A percentile compares a stretch with the other conserved stretches of the same genome.
Evolutionary conservation across 2,329 filamentous ascomycete species (phyloP).

Genomic region (Aspergillus sp.): DNA sequence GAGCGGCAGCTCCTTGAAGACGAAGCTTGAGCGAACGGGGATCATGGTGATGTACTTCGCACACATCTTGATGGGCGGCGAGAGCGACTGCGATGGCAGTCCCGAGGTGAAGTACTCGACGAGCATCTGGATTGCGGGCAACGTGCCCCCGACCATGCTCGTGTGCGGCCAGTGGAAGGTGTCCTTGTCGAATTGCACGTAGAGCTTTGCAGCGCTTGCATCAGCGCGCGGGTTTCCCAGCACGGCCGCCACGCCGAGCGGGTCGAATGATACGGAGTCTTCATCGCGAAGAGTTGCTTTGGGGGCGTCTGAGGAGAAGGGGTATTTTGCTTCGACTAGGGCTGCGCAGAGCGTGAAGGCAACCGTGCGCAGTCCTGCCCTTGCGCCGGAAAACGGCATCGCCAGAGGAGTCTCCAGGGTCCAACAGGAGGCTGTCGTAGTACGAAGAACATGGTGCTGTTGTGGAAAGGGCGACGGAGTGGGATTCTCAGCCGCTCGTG

Average conservation of each 20-base stretch:
- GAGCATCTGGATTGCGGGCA: constrained; percentile 37
- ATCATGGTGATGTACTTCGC: constrained; percentile 32
- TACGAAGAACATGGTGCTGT: not conserved
- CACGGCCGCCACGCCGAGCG: constrained; percentile 39
- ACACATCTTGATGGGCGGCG: constrained; percentile 31
- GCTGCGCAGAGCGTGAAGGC: constrained; percentile 8
- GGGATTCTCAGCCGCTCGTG: not conserved
- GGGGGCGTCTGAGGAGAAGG: constrained; percentile 18
- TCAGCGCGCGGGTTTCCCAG: constrained; percentile 37
- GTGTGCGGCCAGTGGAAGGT: constrained; percentile 39
- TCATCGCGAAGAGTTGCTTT: constrained; percentile 23
- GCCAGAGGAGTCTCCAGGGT: not conserved
- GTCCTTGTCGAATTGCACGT: constrained; percentile 33
- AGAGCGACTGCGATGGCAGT: constrained; percentile 30
- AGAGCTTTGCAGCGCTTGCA: constrained; percentile 35
- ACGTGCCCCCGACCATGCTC: constrained; percentile 38
- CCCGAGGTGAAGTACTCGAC: constrained; percentile 36
- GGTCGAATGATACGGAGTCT: constrained; percentile 35
- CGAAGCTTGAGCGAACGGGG: constrained; percentile 34
- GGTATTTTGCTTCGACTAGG: constrained; percentile 19
- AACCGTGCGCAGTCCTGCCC: constrained; percentile 13
- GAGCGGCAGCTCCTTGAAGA: constrained; percentile 37
- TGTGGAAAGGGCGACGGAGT: not conserved
- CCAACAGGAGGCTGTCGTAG: not conserved
- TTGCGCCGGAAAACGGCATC: constrained; percentile 7